Evolutionary conservation across 345 rosid genomes (phyloP).

Genomic region (Boechera divaricarpa): DNA sequence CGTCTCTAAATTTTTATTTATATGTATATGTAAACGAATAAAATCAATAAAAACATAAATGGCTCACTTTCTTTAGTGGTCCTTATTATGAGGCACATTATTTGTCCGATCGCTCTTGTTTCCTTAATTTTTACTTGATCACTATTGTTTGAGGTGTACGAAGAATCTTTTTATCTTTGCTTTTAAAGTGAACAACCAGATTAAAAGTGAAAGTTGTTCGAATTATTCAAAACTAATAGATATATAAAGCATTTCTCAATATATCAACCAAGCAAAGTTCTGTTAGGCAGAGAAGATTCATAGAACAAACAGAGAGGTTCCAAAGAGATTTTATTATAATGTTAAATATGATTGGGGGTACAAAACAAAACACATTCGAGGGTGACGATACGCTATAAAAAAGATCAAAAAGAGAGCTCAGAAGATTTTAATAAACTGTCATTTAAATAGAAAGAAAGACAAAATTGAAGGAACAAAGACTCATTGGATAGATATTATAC

Average conservation of each 20-base stretch:
- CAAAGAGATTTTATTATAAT: slow-evolving; percentile 16
- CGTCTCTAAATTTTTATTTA: too few species aligned
- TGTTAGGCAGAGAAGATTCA: slow-evolving; percentile 1
- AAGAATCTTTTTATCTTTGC: not conserved
- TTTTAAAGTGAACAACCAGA: not conserved
- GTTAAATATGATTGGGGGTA: slow-evolving; percentile 23
- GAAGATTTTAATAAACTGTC: slow-evolving; percentile 30
- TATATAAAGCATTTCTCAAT: not conserved
- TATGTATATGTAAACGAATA: too few species aligned
- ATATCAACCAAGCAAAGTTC: slow-evolving; percentile 17
- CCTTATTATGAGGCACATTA: not conserved
- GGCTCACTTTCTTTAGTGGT: not conserved
- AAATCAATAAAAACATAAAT: too few species aligned
- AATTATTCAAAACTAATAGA: not conserved
- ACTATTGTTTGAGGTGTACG: too few species aligned
- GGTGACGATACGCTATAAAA: slow-evolving; percentile 10
- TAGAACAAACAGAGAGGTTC: slow-evolving; percentile 10
- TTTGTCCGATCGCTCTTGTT: not conserved
- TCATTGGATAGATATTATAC: slow-evolving; percentile 11
- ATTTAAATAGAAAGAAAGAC: not conserved
- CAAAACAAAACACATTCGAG: slow-evolving; percentile 29
- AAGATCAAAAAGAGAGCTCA: not conserved
- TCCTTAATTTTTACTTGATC: not conserved
- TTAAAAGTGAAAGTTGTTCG: not conserved
- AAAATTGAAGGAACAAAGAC: slow-evolving; percentile 30